Conservation (phyloP, 106 monocot genomes). For the Dendrobium chrysotoxum region DNA sequence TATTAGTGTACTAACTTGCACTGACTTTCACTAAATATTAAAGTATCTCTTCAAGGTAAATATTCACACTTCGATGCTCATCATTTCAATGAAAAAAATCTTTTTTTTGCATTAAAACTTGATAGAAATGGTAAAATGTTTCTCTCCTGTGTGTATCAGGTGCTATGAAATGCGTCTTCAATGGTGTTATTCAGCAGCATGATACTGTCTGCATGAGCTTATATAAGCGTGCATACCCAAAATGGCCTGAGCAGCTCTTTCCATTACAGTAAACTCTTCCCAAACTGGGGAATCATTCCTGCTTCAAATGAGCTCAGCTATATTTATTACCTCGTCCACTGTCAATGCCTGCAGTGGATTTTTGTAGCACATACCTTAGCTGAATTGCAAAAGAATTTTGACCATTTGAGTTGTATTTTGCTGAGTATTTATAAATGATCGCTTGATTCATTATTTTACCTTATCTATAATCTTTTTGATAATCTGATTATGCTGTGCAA, state of each 20-base stretch:
- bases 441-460: not conserved
- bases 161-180: constrained; percentile 83
- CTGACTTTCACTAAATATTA: too few relatives aligned
- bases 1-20: too few relatives aligned
- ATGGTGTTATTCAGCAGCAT: constrained; percentile 77
- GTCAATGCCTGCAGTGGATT: not conserved
- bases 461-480: not conserved
- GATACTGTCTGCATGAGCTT: constrained; percentile 95
- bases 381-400: not conserved
- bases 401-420: not conserved
- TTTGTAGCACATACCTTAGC: not conserved
- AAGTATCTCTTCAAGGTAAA: too few relatives aligned
- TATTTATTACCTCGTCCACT: too few relatives aligned
- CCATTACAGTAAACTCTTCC: not conserved
- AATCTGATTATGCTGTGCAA: too few relatives aligned
- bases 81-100: too few relatives aligned
- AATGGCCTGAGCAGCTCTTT: constrained; percentile 64
- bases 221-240: constrained; percentile 77
- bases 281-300: not conserved
- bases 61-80: too few relatives aligned
- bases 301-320: too few relatives aligned
- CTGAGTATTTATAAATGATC: not conserved
- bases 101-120: too few relatives aligned
- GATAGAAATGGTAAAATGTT: not conserved
- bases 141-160: constrained; percentile 29